Conservation (phyloP, 2,329 filamentous ascomycete genomes). For the Pseudogymnoascus sp. region DNA sequence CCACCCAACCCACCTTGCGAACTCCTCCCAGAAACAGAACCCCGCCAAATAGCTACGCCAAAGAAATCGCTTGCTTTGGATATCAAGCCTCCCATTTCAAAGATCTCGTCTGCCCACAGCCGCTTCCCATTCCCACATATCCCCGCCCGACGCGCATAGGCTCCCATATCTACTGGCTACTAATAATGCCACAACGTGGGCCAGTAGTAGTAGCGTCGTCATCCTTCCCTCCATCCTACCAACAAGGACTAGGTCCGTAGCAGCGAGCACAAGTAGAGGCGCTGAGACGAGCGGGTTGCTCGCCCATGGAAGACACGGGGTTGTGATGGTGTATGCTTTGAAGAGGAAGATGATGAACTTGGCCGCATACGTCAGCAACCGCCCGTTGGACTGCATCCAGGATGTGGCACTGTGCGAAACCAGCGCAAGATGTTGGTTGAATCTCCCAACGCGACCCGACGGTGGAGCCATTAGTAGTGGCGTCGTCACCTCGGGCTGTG, state of each 20-base stretch:
- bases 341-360: conserved; percentile 56
- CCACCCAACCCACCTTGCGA: neutral
- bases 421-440: conserved; percentile 23
- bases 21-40: neutral
- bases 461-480: conserved; percentile 36
- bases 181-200: conserved; percentile 40
- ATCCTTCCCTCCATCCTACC: conserved; percentile 28
- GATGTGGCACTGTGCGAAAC: conserved; percentile 30
- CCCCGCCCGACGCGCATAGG: conserved; percentile 23
- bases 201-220: conserved; percentile 34
- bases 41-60: neutral
- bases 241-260: conserved; percentile 50
- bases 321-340: conserved; percentile 58
- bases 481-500: neutral
- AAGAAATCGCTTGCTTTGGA: neutral
- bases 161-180: conserved; percentile 31
- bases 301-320: conserved; percentile 64
- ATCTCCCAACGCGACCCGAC: conserved; percentile 25
- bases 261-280: conserved; percentile 60
- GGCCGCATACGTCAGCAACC: conserved; percentile 31
- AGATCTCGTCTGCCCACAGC: neutral
- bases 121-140: conserved; percentile 12
- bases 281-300: conserved; percentile 56
- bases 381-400: conserved; percentile 27
- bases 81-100: neutral